Evolutionary conservation across 208 protist species (phyloP), one percentile per base, ranked within the genome.

Genomic region (Porcisia hertigi): DNA sequence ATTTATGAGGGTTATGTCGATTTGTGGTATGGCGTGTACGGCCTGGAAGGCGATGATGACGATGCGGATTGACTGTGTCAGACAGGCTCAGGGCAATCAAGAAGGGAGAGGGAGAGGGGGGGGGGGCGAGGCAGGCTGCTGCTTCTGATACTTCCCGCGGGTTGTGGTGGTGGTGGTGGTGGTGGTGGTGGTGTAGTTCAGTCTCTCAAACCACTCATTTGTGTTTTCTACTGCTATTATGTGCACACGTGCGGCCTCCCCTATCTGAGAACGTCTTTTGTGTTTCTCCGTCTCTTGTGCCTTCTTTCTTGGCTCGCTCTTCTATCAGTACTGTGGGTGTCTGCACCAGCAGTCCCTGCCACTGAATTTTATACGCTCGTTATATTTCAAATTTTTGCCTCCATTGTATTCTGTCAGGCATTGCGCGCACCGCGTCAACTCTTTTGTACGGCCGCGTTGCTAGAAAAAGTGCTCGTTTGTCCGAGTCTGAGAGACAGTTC

Each of bases 1-100:
- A 84, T 95, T 30, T 93, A 93, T 64, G 80, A 91, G 54, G 88
- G 87, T 41, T 92, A 95, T 69, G 87, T 93, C 7, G 91, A 95
- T 69, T 73, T 95, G 39, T 93, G 91, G 87, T 86, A 90, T 58
- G 91, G 91, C 6, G 88, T 95, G 34, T 95, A 93, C 57, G 86
- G 86, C 14, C 23, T 89, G 9, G 88, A 92, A 16, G 88, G 92
- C 75, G 86, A 90, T 49, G 86, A 90, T 20, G 86, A 92, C 30
- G 77, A 92, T 36, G 62, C 77, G 20, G 53, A 76, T 18, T 76
- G 57, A 81, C 16, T 6, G 14, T 41, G 16, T 52, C 49, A 7
- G 41, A 52, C 9, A 7, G 41, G 41, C 30, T 25, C 36, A 52
- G 49, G 20, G 30, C 36, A 66, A 25, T 0, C 39, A 45, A n/a